These are phyloP conservation scores for Aegilops speltoides DNA, from an alignment of 176 grass and related monocot species.

Conservation along the genomic window DNA sequence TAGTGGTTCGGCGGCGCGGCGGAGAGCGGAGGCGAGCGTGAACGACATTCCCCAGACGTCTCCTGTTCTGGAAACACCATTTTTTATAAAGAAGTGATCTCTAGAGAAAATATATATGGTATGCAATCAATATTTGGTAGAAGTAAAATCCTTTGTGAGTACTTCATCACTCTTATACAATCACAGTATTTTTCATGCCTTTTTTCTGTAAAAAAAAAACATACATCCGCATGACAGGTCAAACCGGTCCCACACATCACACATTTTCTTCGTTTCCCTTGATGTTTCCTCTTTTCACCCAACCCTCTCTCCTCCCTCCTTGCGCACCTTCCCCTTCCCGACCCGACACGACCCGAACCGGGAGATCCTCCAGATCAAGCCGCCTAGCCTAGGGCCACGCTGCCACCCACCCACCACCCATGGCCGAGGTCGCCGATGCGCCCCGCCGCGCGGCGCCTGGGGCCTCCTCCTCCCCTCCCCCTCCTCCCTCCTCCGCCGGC, in stretches of 20 bases:
- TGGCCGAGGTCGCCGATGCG: constrained; percentile 81
- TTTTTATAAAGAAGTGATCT: no score
- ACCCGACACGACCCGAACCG: constrained; percentile 17
- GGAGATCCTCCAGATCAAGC: constrained; percentile 39
- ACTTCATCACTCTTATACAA: no score
- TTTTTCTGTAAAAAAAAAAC: no score
- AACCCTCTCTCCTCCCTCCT: not conserved
- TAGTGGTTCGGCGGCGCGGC: no score
- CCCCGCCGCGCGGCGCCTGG: constrained; percentile 16
- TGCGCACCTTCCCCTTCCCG: not conserved
- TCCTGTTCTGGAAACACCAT: no score
- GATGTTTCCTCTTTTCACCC: not conserved
- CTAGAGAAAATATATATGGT: no score
- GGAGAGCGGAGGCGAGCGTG: no score
- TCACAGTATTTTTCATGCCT: no score
- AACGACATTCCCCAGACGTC: no score
- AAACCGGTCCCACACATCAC: not conserved
- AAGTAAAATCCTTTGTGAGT: no score
- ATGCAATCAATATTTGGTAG: no score
- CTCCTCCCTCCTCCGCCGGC: not conserved
- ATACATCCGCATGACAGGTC: no score
- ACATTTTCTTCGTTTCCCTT: not conserved
- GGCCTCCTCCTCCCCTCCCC: constrained; percentile 29
- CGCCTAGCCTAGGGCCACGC: not conserved
- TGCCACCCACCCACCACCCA: constrained; percentile 43